These are phyloP conservation scores for Termitomyces sp. DNA, from an alignment of 768 basidiomycete species.

Conservation along the genomic window DNA sequence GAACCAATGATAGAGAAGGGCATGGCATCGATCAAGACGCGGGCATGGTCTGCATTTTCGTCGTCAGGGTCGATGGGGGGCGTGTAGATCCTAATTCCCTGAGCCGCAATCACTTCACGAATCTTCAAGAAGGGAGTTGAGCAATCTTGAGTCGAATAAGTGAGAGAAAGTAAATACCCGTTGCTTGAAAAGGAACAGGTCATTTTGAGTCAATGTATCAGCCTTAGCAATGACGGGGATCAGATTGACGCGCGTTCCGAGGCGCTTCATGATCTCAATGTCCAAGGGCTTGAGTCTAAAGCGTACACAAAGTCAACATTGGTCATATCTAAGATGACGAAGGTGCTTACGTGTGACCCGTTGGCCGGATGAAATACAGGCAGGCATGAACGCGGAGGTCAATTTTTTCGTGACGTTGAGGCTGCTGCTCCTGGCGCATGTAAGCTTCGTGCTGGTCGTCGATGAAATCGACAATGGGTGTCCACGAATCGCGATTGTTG, in stretches of 20 bases:
- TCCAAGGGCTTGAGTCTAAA: conserved; percentile 90
- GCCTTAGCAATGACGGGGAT: conserved; percentile 98
- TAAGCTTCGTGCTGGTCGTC: conserved; percentile 94
- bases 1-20: conserved; percentile 99
- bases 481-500: conserved; percentile 99
- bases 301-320: background rate
- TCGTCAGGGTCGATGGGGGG: conserved; percentile 92
- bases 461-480: conserved; percentile 97
- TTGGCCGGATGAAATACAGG: conserved; percentile 94
- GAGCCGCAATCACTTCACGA: conserved; percentile 85
- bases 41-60: conserved; percentile 83
- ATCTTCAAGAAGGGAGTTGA: conserved; percentile 42
- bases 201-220: conserved; percentile 93
- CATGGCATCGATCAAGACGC: conserved; percentile 84
- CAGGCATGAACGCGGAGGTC: conserved; percentile 97
- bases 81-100: conserved; percentile 92
- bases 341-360: conserved; percentile 85
- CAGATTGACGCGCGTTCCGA: conserved; percentile 96
- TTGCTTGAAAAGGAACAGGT: conserved; percentile 89
- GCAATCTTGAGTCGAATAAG: conserved; percentile 6
- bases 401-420: conserved; percentile 90
- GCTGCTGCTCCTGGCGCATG: conserved; percentile 98
- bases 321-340: conserved; percentile 1
- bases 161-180: conserved; percentile 53
- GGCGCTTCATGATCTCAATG: conserved; percentile 99